Conservation (phyloP, 73 alveolate genomes). For the Uronychia setigera region DNA sequence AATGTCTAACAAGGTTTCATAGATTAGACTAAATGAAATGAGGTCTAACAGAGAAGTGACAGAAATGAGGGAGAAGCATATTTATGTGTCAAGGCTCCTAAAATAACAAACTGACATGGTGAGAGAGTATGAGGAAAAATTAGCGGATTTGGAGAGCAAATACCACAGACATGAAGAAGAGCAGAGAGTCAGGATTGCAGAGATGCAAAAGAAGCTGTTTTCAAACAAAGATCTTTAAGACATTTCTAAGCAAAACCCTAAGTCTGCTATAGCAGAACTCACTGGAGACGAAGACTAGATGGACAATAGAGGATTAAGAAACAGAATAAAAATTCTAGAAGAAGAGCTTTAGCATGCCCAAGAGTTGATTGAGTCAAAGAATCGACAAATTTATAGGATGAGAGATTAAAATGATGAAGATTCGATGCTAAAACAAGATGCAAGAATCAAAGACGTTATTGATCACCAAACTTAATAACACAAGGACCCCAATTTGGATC, state of each 20-base stretch:
- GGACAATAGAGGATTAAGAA: conserved; percentile 57
- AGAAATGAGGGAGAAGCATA: conserved; percentile 47
- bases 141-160: conserved; percentile 50
- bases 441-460: conserved; percentile 27
- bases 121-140: conserved; percentile 46
- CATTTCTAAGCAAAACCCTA: conserved; percentile 7
- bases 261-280: conserved; percentile 9
- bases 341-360: conserved; percentile 29
- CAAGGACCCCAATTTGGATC: conserved; percentile 39
- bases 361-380: conserved; percentile 28
- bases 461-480: conserved; percentile 23
- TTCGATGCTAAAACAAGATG: conserved; percentile 32
- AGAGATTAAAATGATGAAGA: conserved; percentile 56
- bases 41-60: conserved; percentile 51
- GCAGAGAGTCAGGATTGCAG: conserved; percentile 40
- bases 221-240: conserved; percentile 1
- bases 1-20: conserved; percentile 37
- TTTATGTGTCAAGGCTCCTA: conserved; percentile 41
- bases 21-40: conserved; percentile 45
- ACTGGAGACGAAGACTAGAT: conserved; percentile 11
- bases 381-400: conserved; percentile 13
- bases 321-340: conserved; percentile 32
- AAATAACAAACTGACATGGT: conserved; percentile 26
- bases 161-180: conserved; percentile 60
- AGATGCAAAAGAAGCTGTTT: conserved; percentile 50